Conservation (phyloP, 2,329 filamentous ascomycete species). For the Amylocarpus encephaloides region DNA sequence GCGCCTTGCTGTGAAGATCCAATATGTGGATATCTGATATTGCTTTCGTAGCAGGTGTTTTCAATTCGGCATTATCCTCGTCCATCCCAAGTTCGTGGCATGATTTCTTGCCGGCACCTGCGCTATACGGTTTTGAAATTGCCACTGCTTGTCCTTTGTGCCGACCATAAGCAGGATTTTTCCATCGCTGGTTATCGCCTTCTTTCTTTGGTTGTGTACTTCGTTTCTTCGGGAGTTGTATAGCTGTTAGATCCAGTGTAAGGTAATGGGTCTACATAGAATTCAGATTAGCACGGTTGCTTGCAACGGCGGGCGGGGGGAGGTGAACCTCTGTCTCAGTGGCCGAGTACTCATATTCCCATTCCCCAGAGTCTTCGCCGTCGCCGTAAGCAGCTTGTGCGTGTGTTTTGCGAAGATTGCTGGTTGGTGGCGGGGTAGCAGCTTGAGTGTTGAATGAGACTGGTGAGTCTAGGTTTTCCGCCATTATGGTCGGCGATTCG, state of each 20-base stretch:
- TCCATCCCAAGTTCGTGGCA: not conserved
- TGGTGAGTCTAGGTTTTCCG: constrained; percentile 8
- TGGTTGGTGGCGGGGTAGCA: constrained; percentile 18
- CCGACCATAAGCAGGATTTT: not conserved
- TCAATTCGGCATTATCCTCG: constrained; percentile 13
- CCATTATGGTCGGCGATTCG: constrained; percentile 25
- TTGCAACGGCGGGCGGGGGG: not conserved
- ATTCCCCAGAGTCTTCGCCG: constrained; percentile 51
- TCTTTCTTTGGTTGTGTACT: constrained; percentile 3
- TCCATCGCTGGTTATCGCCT: not conserved
- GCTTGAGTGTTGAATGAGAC: constrained; percentile 1
- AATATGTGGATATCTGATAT: constrained; percentile 59
- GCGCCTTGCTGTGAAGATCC: constrained; percentile 71
- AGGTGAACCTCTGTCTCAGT: constrained; percentile 54
- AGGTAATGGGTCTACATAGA: constrained; percentile 27
- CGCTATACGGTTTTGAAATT: not conserved
- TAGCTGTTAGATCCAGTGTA: constrained; percentile 21
- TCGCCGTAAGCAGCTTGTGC: constrained; percentile 6
- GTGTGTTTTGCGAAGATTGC: constrained; percentile 6
- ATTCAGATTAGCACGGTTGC: constrained; percentile 2
- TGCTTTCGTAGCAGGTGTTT: constrained; percentile 18
- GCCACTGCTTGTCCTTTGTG: not conserved
- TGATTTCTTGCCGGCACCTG: not conserved
- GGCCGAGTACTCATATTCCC: constrained; percentile 61
- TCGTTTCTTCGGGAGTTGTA: constrained; percentile 6